Percentiles rank a stretch among this genome's conserved stretches.
phyloP scores from a whole-genome alignment of 495 filamentous ascomycete species.

The Talaromyces trachyspermus region DNA sequence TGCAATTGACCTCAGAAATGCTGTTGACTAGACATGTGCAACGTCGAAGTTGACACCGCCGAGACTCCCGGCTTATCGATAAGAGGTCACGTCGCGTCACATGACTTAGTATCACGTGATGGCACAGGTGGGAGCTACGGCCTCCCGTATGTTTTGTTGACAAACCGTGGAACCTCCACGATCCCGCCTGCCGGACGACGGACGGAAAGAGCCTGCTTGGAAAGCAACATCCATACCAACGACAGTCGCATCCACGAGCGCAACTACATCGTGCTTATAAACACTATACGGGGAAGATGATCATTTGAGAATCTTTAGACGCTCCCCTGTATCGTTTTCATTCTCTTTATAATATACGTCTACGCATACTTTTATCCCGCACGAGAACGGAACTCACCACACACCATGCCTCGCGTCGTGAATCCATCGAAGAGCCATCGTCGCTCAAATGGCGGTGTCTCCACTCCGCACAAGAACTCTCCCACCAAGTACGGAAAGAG shows the following conservation, averaged over 20 bases:
- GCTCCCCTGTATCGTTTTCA: slow-evolving; percentile 8
- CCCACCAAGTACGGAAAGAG: slow-evolving; percentile 56
- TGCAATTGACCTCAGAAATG: too few species aligned
- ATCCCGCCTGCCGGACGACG: neutral
- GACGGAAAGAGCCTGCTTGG: neutral
- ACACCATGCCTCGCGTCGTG: slow-evolving; percentile 67
- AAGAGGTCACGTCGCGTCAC: neutral
- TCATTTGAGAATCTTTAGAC: neutral
- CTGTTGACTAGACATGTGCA: neutral
- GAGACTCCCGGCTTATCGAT: slow-evolving; percentile 1
- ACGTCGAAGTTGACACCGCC: neutral
- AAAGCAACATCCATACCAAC: neutral
- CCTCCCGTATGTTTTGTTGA: slow-evolving; percentile 15
- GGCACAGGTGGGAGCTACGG: slow-evolving; percentile 3
- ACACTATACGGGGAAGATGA: neutral
- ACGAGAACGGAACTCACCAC: slow-evolving; percentile 18
- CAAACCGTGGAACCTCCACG: slow-evolving; percentile 6
- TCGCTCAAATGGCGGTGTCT: slow-evolving; percentile 43
- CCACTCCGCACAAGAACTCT: slow-evolving; percentile 55
- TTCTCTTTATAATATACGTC: slow-evolving; percentile 3
- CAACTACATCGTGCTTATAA: neutral
- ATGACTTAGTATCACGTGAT: neutral
- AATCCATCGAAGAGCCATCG: slow-evolving; percentile 46
- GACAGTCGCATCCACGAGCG: neutral
- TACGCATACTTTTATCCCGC: slow-evolving; percentile 4